These are phyloP conservation scores for Trifolium dubium DNA, from an alignment of 306 rosid species.

Conservation along the genomic window DNA sequence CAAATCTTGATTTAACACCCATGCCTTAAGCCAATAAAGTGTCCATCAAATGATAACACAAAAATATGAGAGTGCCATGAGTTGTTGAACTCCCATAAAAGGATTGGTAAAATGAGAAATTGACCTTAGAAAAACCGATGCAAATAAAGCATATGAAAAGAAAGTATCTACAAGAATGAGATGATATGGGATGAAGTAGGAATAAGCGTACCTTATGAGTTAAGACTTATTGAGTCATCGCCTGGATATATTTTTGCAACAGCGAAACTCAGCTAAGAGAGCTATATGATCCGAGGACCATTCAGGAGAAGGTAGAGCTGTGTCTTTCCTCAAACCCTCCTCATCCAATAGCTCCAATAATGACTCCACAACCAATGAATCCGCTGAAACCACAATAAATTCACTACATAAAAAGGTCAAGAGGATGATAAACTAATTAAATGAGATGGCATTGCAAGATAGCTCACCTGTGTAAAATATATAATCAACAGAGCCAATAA, in stretches of 20 bases:
- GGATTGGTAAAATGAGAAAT: conserved; percentile 6
- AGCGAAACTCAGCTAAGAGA: conserved; percentile 92
- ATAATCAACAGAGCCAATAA: conserved; percentile 96
- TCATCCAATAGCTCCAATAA: conserved; percentile 97
- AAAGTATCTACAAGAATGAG: neutral
- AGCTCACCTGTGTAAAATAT: conserved; percentile 90
- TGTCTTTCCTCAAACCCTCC: conserved; percentile 97
- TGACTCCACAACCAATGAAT: conserved; percentile 93
- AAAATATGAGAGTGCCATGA: neutral
- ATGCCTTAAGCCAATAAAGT: neutral
- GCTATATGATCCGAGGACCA: conserved; percentile 99
- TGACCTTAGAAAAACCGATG: neutral
- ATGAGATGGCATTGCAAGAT: conserved; percentile 26
- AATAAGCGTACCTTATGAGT: conserved; percentile 48
- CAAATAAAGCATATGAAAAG: neutral
- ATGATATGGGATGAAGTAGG: neutral
- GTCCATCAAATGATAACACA: neutral
- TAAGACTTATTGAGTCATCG: conserved; percentile 59
- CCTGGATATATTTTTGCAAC: conserved; percentile 87
- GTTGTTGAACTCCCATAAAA: neutral
- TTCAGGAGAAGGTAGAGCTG: conserved; percentile 98
- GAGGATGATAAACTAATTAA: neutral
- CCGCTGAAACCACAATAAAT: conserved; percentile 68
- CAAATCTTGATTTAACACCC: neutral
- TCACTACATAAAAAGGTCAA: conserved; percentile 26